Conservation (phyloP, 2,329 filamentous ascomycete genomes). For the Zymoseptoria crescenta region DNA sequence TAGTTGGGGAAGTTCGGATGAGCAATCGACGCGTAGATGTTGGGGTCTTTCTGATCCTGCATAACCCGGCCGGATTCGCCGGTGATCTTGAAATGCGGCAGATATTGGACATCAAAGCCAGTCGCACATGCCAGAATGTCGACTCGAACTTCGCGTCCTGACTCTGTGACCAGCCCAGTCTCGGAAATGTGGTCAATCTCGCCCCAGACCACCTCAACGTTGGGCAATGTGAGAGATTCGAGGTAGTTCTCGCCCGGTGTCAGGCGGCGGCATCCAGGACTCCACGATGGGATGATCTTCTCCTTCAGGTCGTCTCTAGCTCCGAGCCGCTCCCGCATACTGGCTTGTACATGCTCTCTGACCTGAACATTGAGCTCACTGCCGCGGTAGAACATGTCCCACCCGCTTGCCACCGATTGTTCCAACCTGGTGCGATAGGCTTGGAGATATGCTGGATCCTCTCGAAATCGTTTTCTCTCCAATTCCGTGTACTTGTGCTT, state of each 20-base stretch:
- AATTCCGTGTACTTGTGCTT: constrained; percentile 25
- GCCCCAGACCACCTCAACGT: constrained; percentile 20
- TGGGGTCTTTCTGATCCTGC: constrained; percentile 12
- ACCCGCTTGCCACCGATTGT: constrained; percentile 17
- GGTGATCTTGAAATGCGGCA: constrained; percentile 28
- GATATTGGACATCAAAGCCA: constrained; percentile 31
- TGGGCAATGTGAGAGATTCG: constrained; percentile 26
- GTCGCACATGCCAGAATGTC: constrained; percentile 39
- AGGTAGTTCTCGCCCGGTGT: constrained; percentile 42
- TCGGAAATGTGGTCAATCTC: constrained; percentile 18
- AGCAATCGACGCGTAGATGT: constrained; percentile 24
- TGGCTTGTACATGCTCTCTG: constrained; percentile 12
- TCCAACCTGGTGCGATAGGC: constrained; percentile 31
- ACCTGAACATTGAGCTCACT: constrained; percentile 9
- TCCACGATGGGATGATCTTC: constrained; percentile 54
- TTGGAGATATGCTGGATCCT: constrained; percentile 26
- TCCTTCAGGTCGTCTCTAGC: constrained; percentile 50
- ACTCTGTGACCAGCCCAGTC: constrained; percentile 17
- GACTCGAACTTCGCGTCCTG: constrained; percentile 16
- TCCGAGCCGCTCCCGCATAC: constrained; percentile 46
- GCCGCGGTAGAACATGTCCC: constrained; percentile 18
- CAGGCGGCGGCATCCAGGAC: constrained; percentile 56
- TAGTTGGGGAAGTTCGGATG: constrained; percentile 27
- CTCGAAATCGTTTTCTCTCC: constrained; percentile 25
- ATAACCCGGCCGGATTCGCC: constrained; percentile 31